phyloP scores from a whole-genome alignment of 2,329 filamentous ascomycete genomes.

The Aspergillus pseudonomiae region DNA sequence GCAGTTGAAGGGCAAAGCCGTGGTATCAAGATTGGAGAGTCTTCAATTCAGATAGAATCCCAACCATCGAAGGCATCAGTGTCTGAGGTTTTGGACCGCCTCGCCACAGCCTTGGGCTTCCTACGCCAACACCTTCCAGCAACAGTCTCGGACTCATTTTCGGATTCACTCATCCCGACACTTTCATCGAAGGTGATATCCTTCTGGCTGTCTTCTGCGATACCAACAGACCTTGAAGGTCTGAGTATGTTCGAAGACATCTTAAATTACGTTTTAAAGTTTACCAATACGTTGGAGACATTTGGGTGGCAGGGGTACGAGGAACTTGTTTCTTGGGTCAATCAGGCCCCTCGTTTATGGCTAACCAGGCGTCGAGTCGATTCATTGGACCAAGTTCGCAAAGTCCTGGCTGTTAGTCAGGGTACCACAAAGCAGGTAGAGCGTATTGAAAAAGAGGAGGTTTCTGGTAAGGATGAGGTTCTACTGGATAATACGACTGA shows the following conservation, averaged over 20 bases:
- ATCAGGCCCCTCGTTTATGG: conserved; percentile 80
- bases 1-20: conserved; percentile 27
- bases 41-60: conserved; percentile 31
- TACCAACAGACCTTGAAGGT: conserved; percentile 73
- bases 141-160: conserved; percentile 58
- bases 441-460: conserved; percentile 78
- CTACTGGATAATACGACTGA: conserved; percentile 57
- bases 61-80: conserved; percentile 30
- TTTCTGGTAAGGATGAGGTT: conserved; percentile 70
- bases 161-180: conserved; percentile 69
- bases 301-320: conserved; percentile 64
- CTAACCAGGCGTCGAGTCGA: conserved; percentile 79
- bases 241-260: conserved; percentile 72
- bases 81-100: conserved; percentile 45
- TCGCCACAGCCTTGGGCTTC: conserved; percentile 53
- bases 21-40: conserved; percentile 30
- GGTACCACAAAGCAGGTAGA: conserved; percentile 73
- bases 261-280: conserved; percentile 64
- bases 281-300: conserved; percentile 65
- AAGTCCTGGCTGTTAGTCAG: conserved; percentile 67
- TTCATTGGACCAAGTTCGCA: conserved; percentile 74
- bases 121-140: conserved; percentile 55
- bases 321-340: conserved; percentile 77
- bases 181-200: conserved; percentile 70
- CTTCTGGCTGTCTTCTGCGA: conserved; percentile 73